Conservation (phyloP, 257 asterid genomes). For the Linaria vulgaris region DNA sequence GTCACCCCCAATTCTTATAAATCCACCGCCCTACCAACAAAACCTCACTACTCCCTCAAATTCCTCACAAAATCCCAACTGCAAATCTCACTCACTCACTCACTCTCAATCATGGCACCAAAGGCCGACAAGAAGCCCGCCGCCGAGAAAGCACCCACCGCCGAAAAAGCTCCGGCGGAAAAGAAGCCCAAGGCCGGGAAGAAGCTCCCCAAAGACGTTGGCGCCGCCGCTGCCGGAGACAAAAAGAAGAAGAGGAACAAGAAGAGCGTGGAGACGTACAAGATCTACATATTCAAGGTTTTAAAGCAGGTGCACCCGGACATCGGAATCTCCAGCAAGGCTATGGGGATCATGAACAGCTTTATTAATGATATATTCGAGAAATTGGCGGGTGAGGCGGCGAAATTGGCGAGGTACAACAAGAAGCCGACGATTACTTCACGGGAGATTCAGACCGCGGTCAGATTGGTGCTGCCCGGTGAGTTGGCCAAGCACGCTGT, state of each 20-base stretch:
- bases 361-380: conserved; percentile 69
- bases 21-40: background rate
- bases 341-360: conserved; percentile 81
- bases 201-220: conserved; percentile 60
- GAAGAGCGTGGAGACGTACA: conserved; percentile 61
- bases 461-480: conserved; percentile 63
- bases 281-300: conserved; percentile 78
- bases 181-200: conserved; percentile 68
- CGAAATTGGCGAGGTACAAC: conserved; percentile 57
- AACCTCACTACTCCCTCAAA: background rate
- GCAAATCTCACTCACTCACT: too few relatives aligned
- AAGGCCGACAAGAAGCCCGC: conserved; percentile 63
- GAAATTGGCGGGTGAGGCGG: conserved; percentile 61
- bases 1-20: conserved; percentile 23
- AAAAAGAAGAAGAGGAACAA: conserved; percentile 56
- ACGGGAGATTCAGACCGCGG: conserved; percentile 69
- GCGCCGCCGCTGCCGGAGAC: conserved; percentile 43
- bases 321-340: conserved; percentile 75
- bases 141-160: conserved; percentile 56
- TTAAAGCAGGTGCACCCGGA: conserved; percentile 72
- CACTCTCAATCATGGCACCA: conserved; percentile 42
- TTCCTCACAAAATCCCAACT: too few relatives aligned
- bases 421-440: conserved; percentile 77
- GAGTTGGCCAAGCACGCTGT: conserved; percentile 73
- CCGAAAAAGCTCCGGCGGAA: conserved; percentile 58